phyloP scores from a whole-genome alignment of 2,329 filamentous ascomycete genomes.

The Botrytis fragariae region DNA sequence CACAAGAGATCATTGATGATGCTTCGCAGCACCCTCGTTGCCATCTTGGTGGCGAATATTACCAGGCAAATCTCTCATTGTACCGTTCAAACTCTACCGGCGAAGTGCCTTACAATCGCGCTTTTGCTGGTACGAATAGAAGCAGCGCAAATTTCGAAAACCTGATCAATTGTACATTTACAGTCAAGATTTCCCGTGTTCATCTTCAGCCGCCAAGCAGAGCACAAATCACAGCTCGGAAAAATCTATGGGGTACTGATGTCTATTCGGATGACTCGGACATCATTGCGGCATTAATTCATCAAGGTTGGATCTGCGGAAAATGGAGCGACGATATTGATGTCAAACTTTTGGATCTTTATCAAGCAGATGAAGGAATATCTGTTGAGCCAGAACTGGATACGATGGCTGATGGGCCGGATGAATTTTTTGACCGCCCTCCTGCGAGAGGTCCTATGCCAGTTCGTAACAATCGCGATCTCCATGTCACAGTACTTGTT shows the following conservation, averaged over 20 bases:
- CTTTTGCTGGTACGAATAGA: conserved; percentile 34
- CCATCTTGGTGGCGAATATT: conserved; percentile 83
- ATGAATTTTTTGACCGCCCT: conserved; percentile 47
- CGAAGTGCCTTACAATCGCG: conserved; percentile 39
- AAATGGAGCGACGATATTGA: conserved; percentile 82
- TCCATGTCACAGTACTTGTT: conserved; percentile 84
- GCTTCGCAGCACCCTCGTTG: conserved; percentile 68
- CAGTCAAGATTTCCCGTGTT: conserved; percentile 78
- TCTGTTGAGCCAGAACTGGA: conserved; percentile 20
- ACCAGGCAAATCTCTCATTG: conserved; percentile 64
- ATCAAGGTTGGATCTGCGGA: conserved; percentile 87
- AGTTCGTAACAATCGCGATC: conserved; percentile 67
- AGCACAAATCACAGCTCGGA: conserved; percentile 78
- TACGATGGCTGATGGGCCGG: conserved; percentile 1
- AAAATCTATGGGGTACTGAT: conserved; percentile 88
- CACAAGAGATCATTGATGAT: conserved; percentile 68
- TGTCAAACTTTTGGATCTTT: conserved; percentile 60
- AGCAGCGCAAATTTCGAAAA: conserved; percentile 68
- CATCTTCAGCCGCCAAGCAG: conserved; percentile 69
- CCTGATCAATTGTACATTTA: conserved; percentile 81
- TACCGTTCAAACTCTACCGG: conserved; percentile 40
- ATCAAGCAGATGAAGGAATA: conserved; percentile 39
- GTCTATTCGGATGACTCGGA: conserved; percentile 97
- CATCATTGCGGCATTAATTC: conserved; percentile 86
- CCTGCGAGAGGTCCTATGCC: conserved; percentile 60